Percentiles rank a stretch among this genome's conserved stretches.
Conservation (phyloP, 306 rosid genomes). For the Vicia villosa region DNA sequence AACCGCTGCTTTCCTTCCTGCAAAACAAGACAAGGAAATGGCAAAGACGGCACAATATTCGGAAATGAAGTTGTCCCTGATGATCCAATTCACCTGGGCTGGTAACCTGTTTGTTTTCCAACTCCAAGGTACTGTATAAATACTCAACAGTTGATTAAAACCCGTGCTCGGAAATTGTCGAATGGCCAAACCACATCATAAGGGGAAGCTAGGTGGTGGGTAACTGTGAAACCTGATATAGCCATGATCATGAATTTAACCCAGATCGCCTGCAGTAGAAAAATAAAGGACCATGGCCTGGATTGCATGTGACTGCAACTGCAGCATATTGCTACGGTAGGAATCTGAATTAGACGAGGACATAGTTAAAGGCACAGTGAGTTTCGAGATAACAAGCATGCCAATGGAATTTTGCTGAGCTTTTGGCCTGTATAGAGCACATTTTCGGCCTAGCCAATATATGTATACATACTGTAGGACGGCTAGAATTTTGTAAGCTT, state of each 20-base stretch:
- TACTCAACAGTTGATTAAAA: neutral
- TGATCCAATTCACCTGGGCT: conserved; percentile 9
- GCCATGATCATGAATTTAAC: neutral
- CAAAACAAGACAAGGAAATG: conserved; percentile 32
- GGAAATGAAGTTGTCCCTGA: conserved; percentile 1
- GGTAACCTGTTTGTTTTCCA: conserved; percentile 10
- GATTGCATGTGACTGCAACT: neutral
- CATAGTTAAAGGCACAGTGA: conserved; percentile 2
- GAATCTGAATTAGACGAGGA: neutral
- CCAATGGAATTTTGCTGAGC: conserved; percentile 21
- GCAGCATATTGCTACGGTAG: neutral
- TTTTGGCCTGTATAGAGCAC: conserved; percentile 32
- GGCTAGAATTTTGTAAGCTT: neutral
- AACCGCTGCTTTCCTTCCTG: conserved; percentile 29
- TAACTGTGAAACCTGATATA: neutral
- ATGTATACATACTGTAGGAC: neutral
- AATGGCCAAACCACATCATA: conserved; percentile 21
- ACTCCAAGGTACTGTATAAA: neutral
- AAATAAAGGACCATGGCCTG: neutral
- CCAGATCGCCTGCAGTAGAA: neutral
- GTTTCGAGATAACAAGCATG: neutral
- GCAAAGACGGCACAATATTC: conserved; percentile 28
- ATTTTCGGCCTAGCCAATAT: conserved; percentile 40
- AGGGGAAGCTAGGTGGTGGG: neutral
- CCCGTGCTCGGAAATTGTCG: conserved; percentile 10